phyloP scores from a whole-genome alignment of 2,329 filamentous ascomycete species.

The Chrysoporthe puriensis region DNA sequence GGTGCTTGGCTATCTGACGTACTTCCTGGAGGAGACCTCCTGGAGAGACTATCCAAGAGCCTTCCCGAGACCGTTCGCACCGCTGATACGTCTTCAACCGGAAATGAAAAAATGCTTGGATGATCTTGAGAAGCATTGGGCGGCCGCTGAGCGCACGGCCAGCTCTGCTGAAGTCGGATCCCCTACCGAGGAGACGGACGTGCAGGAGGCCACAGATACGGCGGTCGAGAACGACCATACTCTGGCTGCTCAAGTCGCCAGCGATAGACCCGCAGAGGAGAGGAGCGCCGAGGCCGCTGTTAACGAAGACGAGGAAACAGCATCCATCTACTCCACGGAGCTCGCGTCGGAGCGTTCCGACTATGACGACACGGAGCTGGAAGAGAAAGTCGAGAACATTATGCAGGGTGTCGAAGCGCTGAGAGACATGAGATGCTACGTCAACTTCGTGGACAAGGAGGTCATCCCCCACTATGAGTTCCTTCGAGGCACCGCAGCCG shows the following conservation, averaged over 20 bases:
- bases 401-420: constrained; percentile 12
- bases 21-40: neutral
- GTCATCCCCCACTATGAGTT: constrained; percentile 19
- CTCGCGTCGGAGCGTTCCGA: neutral
- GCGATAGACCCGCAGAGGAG: neutral
- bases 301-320: neutral
- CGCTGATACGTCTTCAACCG: neutral
- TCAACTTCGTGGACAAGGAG: constrained; percentile 12
- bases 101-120: neutral
- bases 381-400: constrained; percentile 13
- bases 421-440: constrained; percentile 21
- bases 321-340: neutral
- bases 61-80: neutral
- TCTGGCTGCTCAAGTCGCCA: too few relatives aligned
- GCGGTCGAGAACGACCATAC: neutral
- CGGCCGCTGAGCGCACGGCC: neutral
- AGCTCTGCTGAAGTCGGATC: neutral
- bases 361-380: constrained; percentile 11
- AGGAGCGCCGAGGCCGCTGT: neutral
- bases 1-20: neutral
- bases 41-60: neutral
- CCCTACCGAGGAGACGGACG: neutral
- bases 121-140: neutral
- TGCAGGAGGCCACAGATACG: neutral
- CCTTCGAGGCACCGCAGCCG: neutral